Evolutionary conservation across 2,329 filamentous ascomycete genomes (phyloP).

Genomic region (Calonectria pauciramosa): DNA sequence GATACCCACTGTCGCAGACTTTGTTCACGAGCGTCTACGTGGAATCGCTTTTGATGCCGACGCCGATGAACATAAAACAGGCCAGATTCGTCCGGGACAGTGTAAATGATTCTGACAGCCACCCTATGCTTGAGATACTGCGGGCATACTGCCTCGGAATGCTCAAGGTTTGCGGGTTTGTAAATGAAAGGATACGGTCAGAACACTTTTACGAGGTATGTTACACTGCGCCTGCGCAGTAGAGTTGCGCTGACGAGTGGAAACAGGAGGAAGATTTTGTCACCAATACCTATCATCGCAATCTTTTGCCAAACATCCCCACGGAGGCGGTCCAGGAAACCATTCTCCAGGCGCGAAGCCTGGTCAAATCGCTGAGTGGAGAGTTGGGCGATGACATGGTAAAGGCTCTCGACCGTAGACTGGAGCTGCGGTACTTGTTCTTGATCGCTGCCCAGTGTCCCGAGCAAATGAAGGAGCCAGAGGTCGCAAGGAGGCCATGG

Average conservation of each 20-base stretch:
- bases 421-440: conserved; percentile 76
- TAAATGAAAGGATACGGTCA: conserved; percentile 81
- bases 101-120: conserved; percentile 46
- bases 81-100: conserved; percentile 70
- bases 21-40: conserved; percentile 94
- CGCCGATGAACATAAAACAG: conserved; percentile 73
- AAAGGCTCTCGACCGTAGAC: conserved; percentile 72
- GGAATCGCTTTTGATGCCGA: conserved; percentile 82
- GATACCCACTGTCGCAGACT: conserved; percentile 95
- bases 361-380: conserved; percentile 60
- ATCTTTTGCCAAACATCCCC: conserved; percentile 76
- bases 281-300: conserved; percentile 88
- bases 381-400: conserved; percentile 57
- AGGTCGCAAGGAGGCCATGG: conserved; percentile 66
- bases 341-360: conserved; percentile 67
- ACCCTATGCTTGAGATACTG: conserved; percentile 74
- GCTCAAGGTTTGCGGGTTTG: conserved; percentile 84
- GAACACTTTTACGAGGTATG: conserved; percentile 91
- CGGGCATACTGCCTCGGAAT: conserved; percentile 89
- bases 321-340: conserved; percentile 67
- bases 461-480: conserved; percentile 59
- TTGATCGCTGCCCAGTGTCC: conserved; percentile 67
- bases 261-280: conserved; percentile 94
- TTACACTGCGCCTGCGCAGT: background rate
- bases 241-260: conserved; percentile 9